phyloP scores from a whole-genome alignment of 139 green algal genomes.

The Chlamydomonas applanata region DNA sequence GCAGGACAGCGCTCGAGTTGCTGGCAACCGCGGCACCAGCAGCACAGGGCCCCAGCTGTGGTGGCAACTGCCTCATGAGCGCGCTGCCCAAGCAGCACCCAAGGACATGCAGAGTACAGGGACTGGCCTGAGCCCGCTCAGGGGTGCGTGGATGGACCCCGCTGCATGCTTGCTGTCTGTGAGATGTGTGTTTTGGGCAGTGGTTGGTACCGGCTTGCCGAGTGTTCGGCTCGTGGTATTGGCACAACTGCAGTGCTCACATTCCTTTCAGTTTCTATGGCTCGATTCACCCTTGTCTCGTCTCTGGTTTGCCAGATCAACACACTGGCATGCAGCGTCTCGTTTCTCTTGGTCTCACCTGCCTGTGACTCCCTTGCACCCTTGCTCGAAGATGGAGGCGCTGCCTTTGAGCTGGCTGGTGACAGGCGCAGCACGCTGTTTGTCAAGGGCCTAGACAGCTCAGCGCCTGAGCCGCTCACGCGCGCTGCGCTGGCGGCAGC shows the following conservation, averaged over 20 bases:
- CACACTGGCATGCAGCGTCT: no score
- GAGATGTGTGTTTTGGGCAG: no score
- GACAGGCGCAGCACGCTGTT: conserved; percentile 5
- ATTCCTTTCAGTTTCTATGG: no score
- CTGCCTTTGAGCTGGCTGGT: not conserved
- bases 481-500: conserved; percentile 2
- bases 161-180: not conserved
- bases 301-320: no score
- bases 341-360: no score
- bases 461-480: conserved; percentile 2
- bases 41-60: not conserved
- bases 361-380: no score
- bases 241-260: no score
- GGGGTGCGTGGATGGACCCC: not conserved
- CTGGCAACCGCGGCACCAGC: no score
- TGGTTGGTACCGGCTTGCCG: no score
- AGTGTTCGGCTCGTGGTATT: no score
- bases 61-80: not conserved
- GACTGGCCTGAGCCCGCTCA: not conserved
- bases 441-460: conserved; percentile 3
- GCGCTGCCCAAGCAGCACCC: not conserved
- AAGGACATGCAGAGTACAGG: not conserved
- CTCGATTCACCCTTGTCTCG: no score
- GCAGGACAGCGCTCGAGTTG: no score
- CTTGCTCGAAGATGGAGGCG: not conserved